Percentiles rank a stretch among this genome's conserved stretches.
Conservation (phyloP, 495 filamentous ascomycete genomes). For the Pseudevernia furfuracea region DNA sequence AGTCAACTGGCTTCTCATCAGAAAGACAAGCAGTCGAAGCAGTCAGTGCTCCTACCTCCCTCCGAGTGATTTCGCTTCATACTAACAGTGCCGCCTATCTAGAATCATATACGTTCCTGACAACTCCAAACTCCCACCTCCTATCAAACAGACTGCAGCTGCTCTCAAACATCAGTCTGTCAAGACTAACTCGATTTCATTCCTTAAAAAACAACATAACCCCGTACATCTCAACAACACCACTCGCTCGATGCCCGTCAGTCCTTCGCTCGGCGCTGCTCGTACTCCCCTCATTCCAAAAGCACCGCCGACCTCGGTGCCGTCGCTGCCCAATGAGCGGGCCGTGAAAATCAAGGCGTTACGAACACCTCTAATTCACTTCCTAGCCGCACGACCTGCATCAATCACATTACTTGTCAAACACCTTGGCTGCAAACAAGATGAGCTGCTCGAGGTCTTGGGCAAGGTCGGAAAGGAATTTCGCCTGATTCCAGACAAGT, state of each 20-base stretch:
- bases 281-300: conserved; percentile 36
- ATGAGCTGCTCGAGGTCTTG: conserved; percentile 50
- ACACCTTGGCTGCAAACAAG: conserved; percentile 47
- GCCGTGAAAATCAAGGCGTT: conserved; percentile 46
- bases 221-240: conserved; percentile 31
- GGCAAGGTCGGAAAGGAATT: conserved; percentile 52
- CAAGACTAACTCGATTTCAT: conserved; percentile 33
- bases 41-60: conserved; percentile 26
- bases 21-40: conserved; percentile 47
- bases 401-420: conserved; percentile 50
- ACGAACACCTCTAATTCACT: conserved; percentile 59
- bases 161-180: conserved; percentile 25
- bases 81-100: conserved; percentile 29
- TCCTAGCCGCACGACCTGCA: conserved; percentile 57
- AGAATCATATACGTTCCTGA: conserved; percentile 30
- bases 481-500: conserved; percentile 55
- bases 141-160: conserved; percentile 27
- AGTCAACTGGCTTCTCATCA: conserved; percentile 43
- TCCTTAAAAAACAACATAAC: conserved; percentile 37
- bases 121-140: conserved; percentile 27
- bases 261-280: conserved; percentile 50
- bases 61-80: conserved; percentile 17
- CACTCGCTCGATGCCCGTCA: conserved; percentile 55
- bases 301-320: conserved; percentile 42
- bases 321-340: conserved; percentile 45